Evolutionary conservation across 768 basidiomycete genomes (phyloP), one percentile per base, ranked within the genome.

Genomic region (Xerocomellus chrysenteron): DNA sequence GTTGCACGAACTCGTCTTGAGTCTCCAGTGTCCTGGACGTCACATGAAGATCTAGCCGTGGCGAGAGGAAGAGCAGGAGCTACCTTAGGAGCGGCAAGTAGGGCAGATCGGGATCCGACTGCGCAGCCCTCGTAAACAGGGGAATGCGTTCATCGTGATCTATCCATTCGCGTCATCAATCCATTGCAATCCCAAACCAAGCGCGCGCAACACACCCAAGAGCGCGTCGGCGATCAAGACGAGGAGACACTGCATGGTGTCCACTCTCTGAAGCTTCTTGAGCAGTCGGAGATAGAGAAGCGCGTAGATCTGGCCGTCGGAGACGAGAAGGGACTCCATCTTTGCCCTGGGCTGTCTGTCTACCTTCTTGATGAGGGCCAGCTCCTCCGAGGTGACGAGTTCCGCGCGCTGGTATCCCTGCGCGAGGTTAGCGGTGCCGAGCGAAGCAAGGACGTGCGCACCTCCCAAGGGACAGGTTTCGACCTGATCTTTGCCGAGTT

Each of bases 401-500:
- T 87, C 92, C 44, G 93, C 94, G 62, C 96, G 87, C 76, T 97
- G 94, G 77, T 98, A 97, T 57, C 90, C 94, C 94, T 98, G 37
- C 47, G 33, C 49, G 56, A 66, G 44, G 71, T 66, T 4, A 50
- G 50, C 40, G 17, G 33, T 16, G 42, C 19, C 17, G 11, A 5
- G 8, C 17, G 1, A 5, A 21, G 4, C 24, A 19, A 2, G 36
- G 49, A 6, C 3, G 11, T 6, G 42, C 77, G 56, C 55, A 96
- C 96, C 87, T 97, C 94, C 96, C 96, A 98, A 61, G 94, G 94
- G 11, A 97, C 92, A 1, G 88, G 86, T 72, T 95, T 97, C 9
- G 88, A 82, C 64, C 89, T 82, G 58, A 95, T 93, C 79, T 96
- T 95, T 50, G 86, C 80, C 9, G 92, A 89, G 65, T 79, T 83